Percentiles rank a stretch among this genome's conserved stretches.
Conservation (phyloP, 2,329 filamentous ascomycete genomes). For the Colletotrichum sp. region DNA sequence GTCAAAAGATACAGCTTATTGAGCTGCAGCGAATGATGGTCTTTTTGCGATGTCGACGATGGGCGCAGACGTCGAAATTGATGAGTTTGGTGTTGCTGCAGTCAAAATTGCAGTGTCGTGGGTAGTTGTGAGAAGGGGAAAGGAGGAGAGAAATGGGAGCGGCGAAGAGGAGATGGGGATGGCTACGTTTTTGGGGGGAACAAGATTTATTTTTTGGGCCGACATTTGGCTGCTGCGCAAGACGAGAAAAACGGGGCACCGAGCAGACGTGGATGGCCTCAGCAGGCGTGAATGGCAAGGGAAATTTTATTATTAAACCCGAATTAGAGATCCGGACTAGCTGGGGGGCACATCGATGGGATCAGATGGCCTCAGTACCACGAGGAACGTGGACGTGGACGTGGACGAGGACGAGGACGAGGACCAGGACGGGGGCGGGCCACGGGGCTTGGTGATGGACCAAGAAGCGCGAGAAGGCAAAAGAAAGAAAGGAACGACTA, state of each 20-base stretch:
- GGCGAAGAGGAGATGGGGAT: slow-evolving; percentile 49
- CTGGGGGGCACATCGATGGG: slow-evolving; percentile 19
- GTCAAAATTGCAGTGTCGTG: slow-evolving; percentile 39
- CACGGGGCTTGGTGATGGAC: background rate
- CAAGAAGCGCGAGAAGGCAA: background rate
- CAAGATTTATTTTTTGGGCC: slow-evolving; percentile 46
- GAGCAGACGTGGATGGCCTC: slow-evolving; percentile 26
- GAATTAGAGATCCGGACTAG: slow-evolving; percentile 22
- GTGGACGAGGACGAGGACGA: background rate
- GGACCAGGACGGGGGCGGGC: background rate
- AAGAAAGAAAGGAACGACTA: slow-evolving; percentile 4
- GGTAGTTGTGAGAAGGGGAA: slow-evolving; percentile 32
- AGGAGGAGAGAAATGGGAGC: slow-evolving; percentile 28
- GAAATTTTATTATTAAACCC: slow-evolving; percentile 39
- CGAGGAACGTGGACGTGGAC: slow-evolving; percentile 24
- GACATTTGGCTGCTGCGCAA: slow-evolving; percentile 36
- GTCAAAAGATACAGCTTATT: slow-evolving; percentile 32
- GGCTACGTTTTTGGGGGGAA: slow-evolving; percentile 54
- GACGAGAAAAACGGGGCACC: slow-evolving; percentile 54
- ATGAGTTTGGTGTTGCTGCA: slow-evolving; percentile 39
- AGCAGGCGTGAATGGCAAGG: slow-evolving; percentile 29
- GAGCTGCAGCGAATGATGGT: slow-evolving; percentile 37
- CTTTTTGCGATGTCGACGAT: slow-evolving; percentile 37
- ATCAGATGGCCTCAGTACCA: slow-evolving; percentile 22
- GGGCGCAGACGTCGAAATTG: slow-evolving; percentile 36